Evolutionary conservation across 306 rosid genomes (phyloP), one percentile per base, ranked within the genome.

Genomic region (Canavalia ensiformis): DNA sequence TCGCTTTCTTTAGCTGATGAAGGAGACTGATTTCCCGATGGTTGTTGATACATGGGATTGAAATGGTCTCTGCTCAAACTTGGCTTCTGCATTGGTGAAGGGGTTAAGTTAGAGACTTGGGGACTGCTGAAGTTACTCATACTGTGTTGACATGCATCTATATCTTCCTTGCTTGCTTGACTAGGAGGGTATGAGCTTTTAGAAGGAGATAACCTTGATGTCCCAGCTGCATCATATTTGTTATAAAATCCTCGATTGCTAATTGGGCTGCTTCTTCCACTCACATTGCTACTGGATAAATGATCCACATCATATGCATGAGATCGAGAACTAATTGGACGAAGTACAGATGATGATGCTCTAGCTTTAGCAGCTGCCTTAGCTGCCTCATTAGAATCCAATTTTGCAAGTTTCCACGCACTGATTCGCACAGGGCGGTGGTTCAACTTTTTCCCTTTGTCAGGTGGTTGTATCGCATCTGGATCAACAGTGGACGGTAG

Each of bases 261-360:
- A 55, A 83, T 39, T 18, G 95, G 97, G 78, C 93, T 92, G 91
- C 92, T 92, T 84, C 88, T 88, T 86, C 95, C 93, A 51, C 97
- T 92, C 84, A 88, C 87, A 75, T 86, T 92, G 83, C 94, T 88
- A 34, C 90, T 87, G 8, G 95, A 92, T 85, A 90, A 55, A 76
- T 85, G 77, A 83, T 92, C 94, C 30, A 42, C 88, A 34, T 92
- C 91, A 42, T 81, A 88, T 41, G 86, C 87, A 72, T 89, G 86
- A 75, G 83, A 81, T 64, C 88, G 88, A 68, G 95, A 87, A 84
- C 87, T 70, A 50, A 93, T 52, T 28, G 92, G 95, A 10, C 91
- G 92, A 84, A 93, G 92, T 84, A 93, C 97, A 29, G 96, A 93
- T 75, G 97, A 93, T n/a, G 97, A 93, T 47, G 95, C 97, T 79